Conservation (phyloP, 345 rosid genomes). For the Sisymbrium altissimum region DNA sequence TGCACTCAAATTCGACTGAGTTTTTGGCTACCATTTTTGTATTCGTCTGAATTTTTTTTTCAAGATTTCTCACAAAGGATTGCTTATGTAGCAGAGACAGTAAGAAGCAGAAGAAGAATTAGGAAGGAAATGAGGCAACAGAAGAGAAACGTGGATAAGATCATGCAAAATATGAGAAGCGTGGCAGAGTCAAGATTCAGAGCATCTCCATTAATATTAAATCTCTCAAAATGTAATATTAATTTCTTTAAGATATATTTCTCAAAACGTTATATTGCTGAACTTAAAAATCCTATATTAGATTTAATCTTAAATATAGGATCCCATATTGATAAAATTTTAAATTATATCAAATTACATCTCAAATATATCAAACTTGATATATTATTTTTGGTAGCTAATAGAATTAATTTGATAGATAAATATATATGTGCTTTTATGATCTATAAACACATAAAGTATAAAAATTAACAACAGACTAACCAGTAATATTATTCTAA, state of each 20-base stretch:
- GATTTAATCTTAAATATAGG: neutral
- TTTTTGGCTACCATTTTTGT: neutral
- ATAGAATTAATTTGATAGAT: too few relatives aligned
- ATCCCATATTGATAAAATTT: neutral
- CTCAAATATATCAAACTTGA: neutral
- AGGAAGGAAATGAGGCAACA: neutral
- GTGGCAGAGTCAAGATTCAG: conserved; percentile 13
- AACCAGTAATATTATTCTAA: too few relatives aligned
- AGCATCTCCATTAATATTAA: neutral
- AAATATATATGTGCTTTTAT: too few relatives aligned
- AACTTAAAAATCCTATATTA: neutral
- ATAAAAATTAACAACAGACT: neutral
- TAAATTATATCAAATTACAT: neutral
- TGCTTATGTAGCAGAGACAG: neutral
- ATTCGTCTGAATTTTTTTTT: neutral
- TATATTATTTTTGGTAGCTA: too few relatives aligned
- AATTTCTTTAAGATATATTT: too few relatives aligned
- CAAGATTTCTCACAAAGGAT: neutral
- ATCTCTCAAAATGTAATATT: too few relatives aligned
- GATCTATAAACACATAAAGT: neutral
- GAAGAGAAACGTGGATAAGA: conserved; percentile 16
- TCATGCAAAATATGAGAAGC: conserved; percentile 21
- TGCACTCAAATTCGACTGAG: neutral
- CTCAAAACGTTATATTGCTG: neutral
- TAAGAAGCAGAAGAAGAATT: neutral